Conservation (phyloP, 352 stramenopile genomes). For the Phytophthora melonis region DNA sequence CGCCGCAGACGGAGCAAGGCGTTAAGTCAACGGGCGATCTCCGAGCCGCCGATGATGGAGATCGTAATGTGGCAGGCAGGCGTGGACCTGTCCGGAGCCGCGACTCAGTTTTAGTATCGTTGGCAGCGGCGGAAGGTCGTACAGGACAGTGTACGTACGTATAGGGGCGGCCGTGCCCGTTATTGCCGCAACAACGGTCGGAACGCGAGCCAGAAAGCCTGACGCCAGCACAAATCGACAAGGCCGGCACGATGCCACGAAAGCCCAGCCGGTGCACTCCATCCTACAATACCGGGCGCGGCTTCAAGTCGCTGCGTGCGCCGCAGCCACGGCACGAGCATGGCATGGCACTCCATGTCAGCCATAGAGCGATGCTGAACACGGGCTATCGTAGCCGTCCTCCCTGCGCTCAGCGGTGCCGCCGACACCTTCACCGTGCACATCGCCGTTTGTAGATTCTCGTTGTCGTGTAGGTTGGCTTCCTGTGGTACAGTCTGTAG, state of each 20-base stretch:
- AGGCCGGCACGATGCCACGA: background rate
- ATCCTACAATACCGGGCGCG: background rate
- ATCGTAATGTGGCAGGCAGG: background rate
- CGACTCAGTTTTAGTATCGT: constrained; percentile 1
- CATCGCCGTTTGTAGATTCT: background rate
- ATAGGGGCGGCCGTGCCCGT: constrained; percentile 1
- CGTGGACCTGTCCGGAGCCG: background rate
- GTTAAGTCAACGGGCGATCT: background rate
- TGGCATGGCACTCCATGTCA: background rate
- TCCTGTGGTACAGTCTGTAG: background rate
- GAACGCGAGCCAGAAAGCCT: background rate
- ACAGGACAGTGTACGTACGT: background rate
- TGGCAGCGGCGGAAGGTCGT: background rate
- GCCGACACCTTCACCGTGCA: no score
- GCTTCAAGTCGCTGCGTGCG: background rate
- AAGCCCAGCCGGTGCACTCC: background rate
- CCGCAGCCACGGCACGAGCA: background rate
- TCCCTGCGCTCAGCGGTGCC: background rate
- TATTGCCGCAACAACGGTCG: background rate
- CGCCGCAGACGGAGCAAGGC: constrained; percentile 17
- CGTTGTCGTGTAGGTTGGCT: background rate
- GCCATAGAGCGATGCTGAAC: background rate
- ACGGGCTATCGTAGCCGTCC: no score
- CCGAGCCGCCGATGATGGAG: background rate
- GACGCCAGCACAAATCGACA: constrained; percentile 2